These are phyloP conservation scores for Phyllosticta citribraziliensis DNA, from an alignment of 2,329 filamentous ascomycete genomes.

Conservation along the genomic window DNA sequence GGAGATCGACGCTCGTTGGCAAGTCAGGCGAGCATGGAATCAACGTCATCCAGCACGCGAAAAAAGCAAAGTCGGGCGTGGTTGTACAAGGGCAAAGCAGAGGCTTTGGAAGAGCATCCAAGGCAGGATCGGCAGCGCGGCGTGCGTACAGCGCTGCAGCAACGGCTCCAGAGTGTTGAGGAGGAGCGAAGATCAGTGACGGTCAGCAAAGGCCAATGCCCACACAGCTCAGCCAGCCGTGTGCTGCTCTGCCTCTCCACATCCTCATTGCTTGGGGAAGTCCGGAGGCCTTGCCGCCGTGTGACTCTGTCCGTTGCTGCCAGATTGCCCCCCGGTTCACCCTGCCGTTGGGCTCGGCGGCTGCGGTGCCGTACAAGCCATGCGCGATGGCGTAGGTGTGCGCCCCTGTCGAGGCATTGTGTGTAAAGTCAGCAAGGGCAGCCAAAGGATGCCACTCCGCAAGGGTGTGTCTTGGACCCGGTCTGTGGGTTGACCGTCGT, in stretches of 20 bases:
- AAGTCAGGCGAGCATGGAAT: not conserved
- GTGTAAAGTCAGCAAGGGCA: not conserved
- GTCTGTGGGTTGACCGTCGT: not conserved
- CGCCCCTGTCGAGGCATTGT: not conserved
- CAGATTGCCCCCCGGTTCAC: not conserved
- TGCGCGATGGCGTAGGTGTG: not conserved
- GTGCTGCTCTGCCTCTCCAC: not conserved
- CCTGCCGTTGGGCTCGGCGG: not conserved
- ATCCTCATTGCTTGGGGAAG: not conserved
- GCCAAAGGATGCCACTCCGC: not conserved
- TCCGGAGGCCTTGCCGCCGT: not conserved
- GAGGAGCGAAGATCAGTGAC: conserved; percentile 7
- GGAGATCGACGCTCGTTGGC: not conserved
- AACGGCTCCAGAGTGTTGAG: not conserved
- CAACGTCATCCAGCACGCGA: not conserved
- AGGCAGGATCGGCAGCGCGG: not conserved
- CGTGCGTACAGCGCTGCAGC: not conserved
- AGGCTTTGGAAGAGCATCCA: not conserved
- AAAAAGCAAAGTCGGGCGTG: not conserved
- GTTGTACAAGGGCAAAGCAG: not conserved
- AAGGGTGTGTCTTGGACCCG: not conserved
- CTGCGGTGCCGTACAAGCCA: not conserved
- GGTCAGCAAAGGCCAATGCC: conserved; percentile 7
- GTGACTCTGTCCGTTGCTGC: not conserved
- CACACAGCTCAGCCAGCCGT: not conserved